Percentiles rank a stretch among this genome's conserved stretches.
Evolutionary conservation across 495 filamentous ascomycete species (phyloP).

Genomic region (Thermothielavioides terrestris): DNA sequence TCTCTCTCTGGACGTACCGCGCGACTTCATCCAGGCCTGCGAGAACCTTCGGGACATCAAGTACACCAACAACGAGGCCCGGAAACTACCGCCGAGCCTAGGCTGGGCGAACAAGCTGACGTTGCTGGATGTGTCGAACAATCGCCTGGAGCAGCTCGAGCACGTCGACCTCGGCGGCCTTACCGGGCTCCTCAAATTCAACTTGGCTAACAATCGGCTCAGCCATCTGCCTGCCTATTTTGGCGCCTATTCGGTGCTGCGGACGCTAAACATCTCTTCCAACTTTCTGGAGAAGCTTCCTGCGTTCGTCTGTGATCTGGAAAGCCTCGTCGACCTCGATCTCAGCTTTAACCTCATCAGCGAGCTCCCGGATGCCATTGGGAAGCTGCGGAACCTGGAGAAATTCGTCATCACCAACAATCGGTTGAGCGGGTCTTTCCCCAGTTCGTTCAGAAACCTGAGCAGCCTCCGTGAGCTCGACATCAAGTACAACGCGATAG

Average conservation of each 20-base stretch:
- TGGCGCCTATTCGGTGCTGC: slow-evolving; percentile 60
- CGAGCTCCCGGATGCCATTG: slow-evolving; percentile 64
- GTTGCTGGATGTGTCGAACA: slow-evolving; percentile 89
- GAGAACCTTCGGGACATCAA: slow-evolving; percentile 89
- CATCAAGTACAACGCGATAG: slow-evolving; percentile 82
- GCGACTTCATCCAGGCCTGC: slow-evolving; percentile 94
- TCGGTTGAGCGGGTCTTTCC: slow-evolving; percentile 63
- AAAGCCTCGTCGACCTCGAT: slow-evolving; percentile 83
- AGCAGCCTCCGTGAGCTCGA: slow-evolving; percentile 82
- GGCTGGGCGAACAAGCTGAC: slow-evolving; percentile 73
- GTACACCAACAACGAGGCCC: slow-evolving; percentile 84
- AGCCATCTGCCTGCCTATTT: slow-evolving; percentile 71
- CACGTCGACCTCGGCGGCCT: slow-evolving; percentile 60
- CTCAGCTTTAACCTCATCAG: slow-evolving; percentile 92
- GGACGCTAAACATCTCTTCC: slow-evolving; percentile 82
- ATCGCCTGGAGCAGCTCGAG: slow-evolving; percentile 77
- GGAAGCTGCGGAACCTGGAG: slow-evolving; percentile 68
- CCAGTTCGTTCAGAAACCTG: slow-evolving; percentile 58
- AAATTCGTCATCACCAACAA: slow-evolving; percentile 95
- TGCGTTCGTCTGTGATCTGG: slow-evolving; percentile 69
- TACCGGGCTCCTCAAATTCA: slow-evolving; percentile 74
- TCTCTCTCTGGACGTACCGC: slow-evolving; percentile 82
- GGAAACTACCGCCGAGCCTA: slow-evolving; percentile 76
- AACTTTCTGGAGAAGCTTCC: slow-evolving; percentile 85
- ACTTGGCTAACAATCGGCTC: slow-evolving; percentile 85